Conservation (phyloP, 2,329 filamentous ascomycete genomes). For the Dactylellina parvicollis region DNA sequence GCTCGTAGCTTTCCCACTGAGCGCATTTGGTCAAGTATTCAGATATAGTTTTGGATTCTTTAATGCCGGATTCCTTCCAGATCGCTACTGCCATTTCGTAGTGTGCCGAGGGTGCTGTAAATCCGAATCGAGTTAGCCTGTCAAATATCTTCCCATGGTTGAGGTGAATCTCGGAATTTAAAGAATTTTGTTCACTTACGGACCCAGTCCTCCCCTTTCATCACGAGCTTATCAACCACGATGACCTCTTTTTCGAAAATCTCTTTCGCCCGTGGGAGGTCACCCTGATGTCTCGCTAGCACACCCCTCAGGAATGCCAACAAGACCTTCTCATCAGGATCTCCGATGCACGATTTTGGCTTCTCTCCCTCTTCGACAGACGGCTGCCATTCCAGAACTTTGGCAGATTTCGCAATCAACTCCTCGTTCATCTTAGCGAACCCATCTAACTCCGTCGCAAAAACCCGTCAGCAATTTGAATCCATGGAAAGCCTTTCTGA, state of each 20-base stretch:
- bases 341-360: slow-evolving; percentile 61
- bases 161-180: no score
- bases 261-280: slow-evolving; percentile 72
- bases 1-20: slow-evolving; percentile 75
- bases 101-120: slow-evolving; percentile 72
- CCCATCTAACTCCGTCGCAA: slow-evolving; percentile 67
- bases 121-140: neutral
- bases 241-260: slow-evolving; percentile 71
- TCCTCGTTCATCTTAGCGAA: slow-evolving; percentile 77
- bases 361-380: slow-evolving; percentile 67
- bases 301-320: slow-evolving; percentile 74
- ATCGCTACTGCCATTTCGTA: slow-evolving; percentile 87
- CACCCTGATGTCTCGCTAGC: slow-evolving; percentile 72
- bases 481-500: neutral
- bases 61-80: slow-evolving; percentile 73
- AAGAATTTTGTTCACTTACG: slow-evolving; percentile 62
- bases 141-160: no score
- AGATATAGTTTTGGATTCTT: slow-evolving; percentile 71
- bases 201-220: slow-evolving; percentile 71
- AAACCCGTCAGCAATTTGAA: neutral
- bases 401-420: slow-evolving; percentile 73
- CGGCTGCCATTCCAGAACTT: slow-evolving; percentile 70
- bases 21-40: slow-evolving; percentile 73
- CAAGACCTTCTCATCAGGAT: slow-evolving; percentile 71
- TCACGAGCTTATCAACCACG: slow-evolving; percentile 67